Percentiles rank a stretch among this genome's conserved stretches.
These are phyloP conservation scores for Noccaea caerulescens DNA, from an alignment of 345 rosid genomes.

Conservation along the genomic window DNA sequence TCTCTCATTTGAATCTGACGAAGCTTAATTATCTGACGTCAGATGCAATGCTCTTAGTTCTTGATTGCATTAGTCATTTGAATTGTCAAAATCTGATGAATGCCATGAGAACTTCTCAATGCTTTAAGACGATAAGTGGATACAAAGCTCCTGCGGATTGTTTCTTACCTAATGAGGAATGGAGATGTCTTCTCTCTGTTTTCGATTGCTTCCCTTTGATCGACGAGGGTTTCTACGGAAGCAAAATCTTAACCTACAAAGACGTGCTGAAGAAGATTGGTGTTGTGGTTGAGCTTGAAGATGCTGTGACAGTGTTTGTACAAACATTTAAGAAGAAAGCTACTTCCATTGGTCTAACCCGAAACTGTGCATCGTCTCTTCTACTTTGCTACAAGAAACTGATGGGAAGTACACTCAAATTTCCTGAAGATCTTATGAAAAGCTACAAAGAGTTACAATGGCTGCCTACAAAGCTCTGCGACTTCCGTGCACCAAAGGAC, in stretches of 20 bases:
- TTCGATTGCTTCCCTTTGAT: conserved; percentile 55
- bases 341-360: conserved; percentile 44
- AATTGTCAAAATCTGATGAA: conserved; percentile 33
- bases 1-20: conserved; percentile 46
- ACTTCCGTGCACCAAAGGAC: conserved; percentile 52
- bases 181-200: conserved; percentile 61
- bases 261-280: conserved; percentile 56
- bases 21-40: conserved; percentile 34
- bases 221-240: conserved; percentile 50
- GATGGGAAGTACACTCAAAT: conserved; percentile 14
- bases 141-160: conserved; percentile 57
- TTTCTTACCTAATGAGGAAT: conserved; percentile 57
- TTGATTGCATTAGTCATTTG: conserved; percentile 47
- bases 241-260: conserved; percentile 36
- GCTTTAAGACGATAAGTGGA: conserved; percentile 59
- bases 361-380: conserved; percentile 42
- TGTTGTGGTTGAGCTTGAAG: conserved; percentile 52
- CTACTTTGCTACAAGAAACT: conserved; percentile 55
- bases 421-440: conserved; percentile 44
- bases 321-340: conserved; percentile 47
- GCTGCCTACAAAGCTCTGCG: conserved; percentile 67
- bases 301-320: conserved; percentile 50
- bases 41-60: conserved; percentile 52
- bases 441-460: conserved; percentile 53
- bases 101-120: conserved; percentile 37